Evolutionary conservation across 2,329 filamentous ascomycete genomes (phyloP).

Genomic region (Orbilia brochopaga): DNA sequence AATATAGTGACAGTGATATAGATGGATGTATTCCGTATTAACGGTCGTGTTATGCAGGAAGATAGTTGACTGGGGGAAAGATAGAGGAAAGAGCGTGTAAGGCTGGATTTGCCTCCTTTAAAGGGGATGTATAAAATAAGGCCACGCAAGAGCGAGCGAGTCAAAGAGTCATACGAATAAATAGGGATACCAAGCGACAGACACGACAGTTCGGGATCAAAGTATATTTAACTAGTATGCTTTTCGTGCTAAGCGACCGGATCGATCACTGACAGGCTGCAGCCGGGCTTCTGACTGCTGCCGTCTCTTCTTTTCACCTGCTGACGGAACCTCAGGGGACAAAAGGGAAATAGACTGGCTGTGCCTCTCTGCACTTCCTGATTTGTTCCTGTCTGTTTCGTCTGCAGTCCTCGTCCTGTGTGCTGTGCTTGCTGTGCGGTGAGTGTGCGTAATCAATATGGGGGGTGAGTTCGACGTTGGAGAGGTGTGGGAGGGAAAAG

Average conservation of each 20-base stretch:
- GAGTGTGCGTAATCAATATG: background rate
- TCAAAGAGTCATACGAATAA: background rate
- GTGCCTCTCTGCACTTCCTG: background rate
- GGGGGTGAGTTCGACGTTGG: background rate
- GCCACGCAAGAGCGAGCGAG: background rate
- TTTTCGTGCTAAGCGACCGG: background rate
- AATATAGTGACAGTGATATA: background rate
- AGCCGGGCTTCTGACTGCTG: background rate
- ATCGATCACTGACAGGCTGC: background rate
- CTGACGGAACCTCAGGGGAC: background rate
- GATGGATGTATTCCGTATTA: background rate
- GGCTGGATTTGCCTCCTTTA: slow-evolving; percentile 6
- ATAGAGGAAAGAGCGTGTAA: background rate
- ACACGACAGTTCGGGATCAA: background rate
- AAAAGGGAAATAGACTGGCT: background rate
- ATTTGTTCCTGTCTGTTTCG: background rate
- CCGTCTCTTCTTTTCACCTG: background rate
- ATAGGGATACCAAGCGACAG: background rate
- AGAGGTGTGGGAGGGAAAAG: background rate
- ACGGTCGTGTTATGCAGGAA: background rate
- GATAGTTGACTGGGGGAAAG: background rate
- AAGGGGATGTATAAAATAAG: slow-evolving; percentile 3
- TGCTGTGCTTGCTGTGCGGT: background rate
- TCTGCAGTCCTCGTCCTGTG: background rate
- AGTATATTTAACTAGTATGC: background rate